A percentile compares a stretch with the other conserved stretches of the same genome.
Evolutionary conservation across 352 stramenopile species (phyloP).

Genomic region (Pythium rhizo-oryzae): DNA sequence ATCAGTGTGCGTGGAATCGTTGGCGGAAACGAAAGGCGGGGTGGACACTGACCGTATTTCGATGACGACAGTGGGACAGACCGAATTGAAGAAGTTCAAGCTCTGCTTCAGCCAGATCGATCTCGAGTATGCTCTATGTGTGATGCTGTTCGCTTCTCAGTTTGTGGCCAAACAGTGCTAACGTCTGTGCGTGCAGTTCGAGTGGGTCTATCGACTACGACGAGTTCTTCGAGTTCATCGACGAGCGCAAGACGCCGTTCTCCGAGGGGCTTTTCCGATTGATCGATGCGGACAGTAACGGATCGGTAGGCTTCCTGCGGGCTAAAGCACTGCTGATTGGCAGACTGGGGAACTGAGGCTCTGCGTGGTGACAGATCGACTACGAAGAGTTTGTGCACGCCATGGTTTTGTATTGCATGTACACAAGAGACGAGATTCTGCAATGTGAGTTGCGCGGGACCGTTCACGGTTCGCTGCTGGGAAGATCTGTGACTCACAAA

Average conservation of each 20-base stretch:
- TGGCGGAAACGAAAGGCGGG: neutral
- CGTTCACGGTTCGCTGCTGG: too few species aligned
- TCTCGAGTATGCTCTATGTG: constrained; percentile 58
- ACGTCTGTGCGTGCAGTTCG: constrained; percentile 37
- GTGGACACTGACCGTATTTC: neutral
- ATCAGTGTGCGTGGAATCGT: constrained; percentile 46
- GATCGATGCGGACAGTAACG: constrained; percentile 82
- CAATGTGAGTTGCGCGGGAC: constrained; percentile 44
- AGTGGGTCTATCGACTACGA: constrained; percentile 89
- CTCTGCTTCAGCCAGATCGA: constrained; percentile 90
- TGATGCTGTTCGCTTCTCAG: too few species aligned
- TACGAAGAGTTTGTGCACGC: constrained; percentile 93
- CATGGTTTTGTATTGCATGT: constrained; percentile 93
- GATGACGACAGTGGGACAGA: constrained; percentile 56
- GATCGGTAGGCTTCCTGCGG: constrained; percentile 41
- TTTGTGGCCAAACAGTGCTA: neutral
- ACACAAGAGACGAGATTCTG: constrained; percentile 91
- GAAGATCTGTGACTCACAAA: neutral
- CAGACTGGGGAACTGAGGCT: too few species aligned
- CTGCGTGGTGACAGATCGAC: constrained; percentile 62
- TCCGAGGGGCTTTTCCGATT: constrained; percentile 89
- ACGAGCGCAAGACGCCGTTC: constrained; percentile 89
- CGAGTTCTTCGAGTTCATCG: constrained; percentile 93
- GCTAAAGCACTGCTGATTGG: neutral
- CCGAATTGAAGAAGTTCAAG: constrained; percentile 89